Evolutionary conservation across 106 monocot species (phyloP), one percentile per base, ranked within the genome.

Genomic region (Hemerocallis citrina): DNA sequence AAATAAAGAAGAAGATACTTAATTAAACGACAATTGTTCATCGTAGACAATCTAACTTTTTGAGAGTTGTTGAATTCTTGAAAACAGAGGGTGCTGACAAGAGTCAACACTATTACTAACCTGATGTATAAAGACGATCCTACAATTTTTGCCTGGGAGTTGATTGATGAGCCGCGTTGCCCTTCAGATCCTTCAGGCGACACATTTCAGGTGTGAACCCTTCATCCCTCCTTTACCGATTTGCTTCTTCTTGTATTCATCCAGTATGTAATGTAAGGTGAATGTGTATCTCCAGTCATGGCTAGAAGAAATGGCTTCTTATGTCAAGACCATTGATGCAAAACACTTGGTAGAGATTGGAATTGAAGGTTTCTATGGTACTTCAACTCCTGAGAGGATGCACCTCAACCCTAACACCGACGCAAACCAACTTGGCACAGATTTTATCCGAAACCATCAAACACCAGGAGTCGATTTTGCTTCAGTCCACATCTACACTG

Each of bases 91-190:
- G 61, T 93, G 59, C 67, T 93, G 17, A 82, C 66, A 16, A 85
- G 89, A 67, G 72, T 82, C 15, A 93, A 93, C 49, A 85, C 85
- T 14, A 16, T 82, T 56, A 93, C 79, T 1, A 77, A 80, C 41
- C 32, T 82, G 36, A 69, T 70, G 24, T 93, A 93, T 67, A 93
- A 80, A 65, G 81, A 93, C 43, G 93, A 89, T 68, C 88, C 89
- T 4, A 93, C 93, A 9, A 89, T 93, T 38, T 78, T 93, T 27
- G 81, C 85, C n/a, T 93, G 93, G 93, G 89, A 93, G 79, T 49
- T 93, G 65, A 93, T 93, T 40, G 89, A 93, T 62, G 93, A 93
- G 34, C 89, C 93, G 25, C 79, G 63, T 15, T 89, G 93, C 67
- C 77, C 40, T 0, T 93, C 85, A 23, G 93, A 93, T 85, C 93